These are phyloP conservation scores for Collybiopsis confluens DNA, from an alignment of 768 basidiomycete genomes.

Conservation along the genomic window DNA sequence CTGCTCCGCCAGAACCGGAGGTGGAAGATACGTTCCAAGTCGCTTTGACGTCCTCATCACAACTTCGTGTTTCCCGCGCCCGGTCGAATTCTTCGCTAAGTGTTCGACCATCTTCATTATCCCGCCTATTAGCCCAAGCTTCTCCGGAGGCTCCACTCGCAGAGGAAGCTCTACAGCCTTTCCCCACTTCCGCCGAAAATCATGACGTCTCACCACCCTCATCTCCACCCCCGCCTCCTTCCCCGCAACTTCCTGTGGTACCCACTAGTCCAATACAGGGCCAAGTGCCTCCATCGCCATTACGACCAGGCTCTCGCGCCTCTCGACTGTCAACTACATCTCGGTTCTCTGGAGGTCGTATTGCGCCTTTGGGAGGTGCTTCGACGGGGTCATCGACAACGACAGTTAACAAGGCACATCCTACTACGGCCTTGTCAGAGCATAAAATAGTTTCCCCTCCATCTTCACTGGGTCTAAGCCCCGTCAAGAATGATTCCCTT, in stretches of 20 bases:
- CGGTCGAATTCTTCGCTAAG: conserved; percentile 65
- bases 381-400: conserved; percentile 36
- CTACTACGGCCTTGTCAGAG: conserved; percentile 67
- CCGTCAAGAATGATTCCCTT: conserved; percentile 30
- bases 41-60: conserved; percentile 63
- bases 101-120: conserved; percentile 75
- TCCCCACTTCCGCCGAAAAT: conserved; percentile 13
- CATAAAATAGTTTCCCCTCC: conserved; percentile 43
- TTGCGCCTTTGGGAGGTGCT: conserved; percentile 53
- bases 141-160: conserved; percentile 34
- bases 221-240: conserved; percentile 32
- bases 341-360: conserved; percentile 58
- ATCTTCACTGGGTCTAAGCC: conserved; percentile 36
- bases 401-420: conserved; percentile 47
- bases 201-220: conserved; percentile 31
- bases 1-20: conserved; percentile 64
- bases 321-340: conserved; percentile 69
- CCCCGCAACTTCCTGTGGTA: conserved; percentile 28
- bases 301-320: conserved; percentile 70
- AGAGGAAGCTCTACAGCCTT: conserved; percentile 8
- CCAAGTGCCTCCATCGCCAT: conserved; percentile 43
- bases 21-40: conserved; percentile 70
- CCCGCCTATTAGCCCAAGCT: conserved; percentile 76
- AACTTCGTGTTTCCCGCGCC: conserved; percentile 57
- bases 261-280: conserved; percentile 31